Evolutionary conservation across 1,139 yeast species (phyloP), one percentile per base, ranked within the genome.

Genomic region (Kurtzmaniella natalensis): DNA sequence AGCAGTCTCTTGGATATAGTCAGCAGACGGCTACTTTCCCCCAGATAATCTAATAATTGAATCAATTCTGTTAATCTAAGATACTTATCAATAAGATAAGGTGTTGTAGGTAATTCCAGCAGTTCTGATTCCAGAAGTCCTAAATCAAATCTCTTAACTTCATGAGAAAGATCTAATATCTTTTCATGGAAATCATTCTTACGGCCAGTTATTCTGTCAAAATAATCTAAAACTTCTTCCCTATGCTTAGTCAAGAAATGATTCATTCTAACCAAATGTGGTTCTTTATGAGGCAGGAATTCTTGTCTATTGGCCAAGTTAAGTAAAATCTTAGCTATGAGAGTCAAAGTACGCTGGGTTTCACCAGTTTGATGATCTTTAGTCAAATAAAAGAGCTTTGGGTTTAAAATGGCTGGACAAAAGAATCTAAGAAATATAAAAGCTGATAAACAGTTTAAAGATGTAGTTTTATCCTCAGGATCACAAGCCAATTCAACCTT

Each of bases 381-480:
- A 1, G 87, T 76, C 33, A 92, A 64, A 42, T 81, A 79, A 53
- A 87, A 88, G 31, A 87, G 58, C 48, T 87, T 87, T 0, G 97
- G 97, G 48, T 87, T 88, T 48, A 92, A 62, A 28, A 92, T 75
- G 0, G 95, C 95, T 0, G 97, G 97, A 50, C 96, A 89, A 46
- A 87, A 78, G 53, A 86, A 88, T 41, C 97, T 64, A 41, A 92
- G 61, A 53, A 92, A 92, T 16, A 92, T 62, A 48, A 92, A 84
- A 1, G 95, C 89, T 18, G 94, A 76, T 23, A 89, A 63, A 37
- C 94, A 83, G 48, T 88, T 80, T 37, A 81, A 56, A 1, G 84
- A 70, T 1, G 78, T 68, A 5, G 64, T 64, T 16, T 60, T 59
- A 46, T 78, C 81, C 17, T 64, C 71, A 0, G 82, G 81, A 41